A percentile compares a stretch with the other conserved stretches of the same genome.
Conservation (phyloP, 129 eudicot genomes). For the Flaveria ramosissima region DNA sequence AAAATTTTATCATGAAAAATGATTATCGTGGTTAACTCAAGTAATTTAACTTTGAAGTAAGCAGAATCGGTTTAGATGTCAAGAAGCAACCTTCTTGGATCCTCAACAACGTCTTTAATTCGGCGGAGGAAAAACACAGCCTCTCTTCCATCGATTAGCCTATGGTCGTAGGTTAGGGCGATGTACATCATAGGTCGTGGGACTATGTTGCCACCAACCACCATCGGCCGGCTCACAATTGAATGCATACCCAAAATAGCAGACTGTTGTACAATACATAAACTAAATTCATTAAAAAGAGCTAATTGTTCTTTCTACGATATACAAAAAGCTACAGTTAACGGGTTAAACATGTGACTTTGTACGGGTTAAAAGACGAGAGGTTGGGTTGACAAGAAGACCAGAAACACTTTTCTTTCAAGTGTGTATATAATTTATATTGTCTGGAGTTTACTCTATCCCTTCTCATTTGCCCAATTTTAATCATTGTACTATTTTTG, state of each 20-base stretch:
- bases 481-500: not conserved
- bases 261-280: conserved; percentile 45
- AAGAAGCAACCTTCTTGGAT: conserved; percentile 76
- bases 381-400: not conserved
- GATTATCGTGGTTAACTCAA: too few relatives aligned
- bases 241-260: conserved; percentile 93
- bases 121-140: conserved; percentile 86
- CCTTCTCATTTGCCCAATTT: not conserved
- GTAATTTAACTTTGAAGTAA: not conserved
- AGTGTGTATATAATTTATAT: too few relatives aligned
- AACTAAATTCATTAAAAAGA: not conserved
- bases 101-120: conserved; percentile 90
- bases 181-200: conserved; percentile 97
- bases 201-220: conserved; percentile 74
- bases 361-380: not conserved
- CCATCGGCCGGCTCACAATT: conserved; percentile 88
- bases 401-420: not conserved
- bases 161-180: conserved; percentile 89
- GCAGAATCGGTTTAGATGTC: conserved; percentile 50
- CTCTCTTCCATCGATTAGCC: conserved; percentile 99
- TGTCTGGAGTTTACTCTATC: too few relatives aligned
- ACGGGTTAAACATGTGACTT: not conserved
- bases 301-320: not conserved
- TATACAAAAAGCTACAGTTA: not conserved
- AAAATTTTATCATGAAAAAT: not conserved